Percentiles rank a stretch among this genome's conserved stretches.
These are phyloP conservation scores for Fraxinus pennsylvanica DNA, from an alignment of 257 asterid species.

Conservation along the genomic window DNA sequence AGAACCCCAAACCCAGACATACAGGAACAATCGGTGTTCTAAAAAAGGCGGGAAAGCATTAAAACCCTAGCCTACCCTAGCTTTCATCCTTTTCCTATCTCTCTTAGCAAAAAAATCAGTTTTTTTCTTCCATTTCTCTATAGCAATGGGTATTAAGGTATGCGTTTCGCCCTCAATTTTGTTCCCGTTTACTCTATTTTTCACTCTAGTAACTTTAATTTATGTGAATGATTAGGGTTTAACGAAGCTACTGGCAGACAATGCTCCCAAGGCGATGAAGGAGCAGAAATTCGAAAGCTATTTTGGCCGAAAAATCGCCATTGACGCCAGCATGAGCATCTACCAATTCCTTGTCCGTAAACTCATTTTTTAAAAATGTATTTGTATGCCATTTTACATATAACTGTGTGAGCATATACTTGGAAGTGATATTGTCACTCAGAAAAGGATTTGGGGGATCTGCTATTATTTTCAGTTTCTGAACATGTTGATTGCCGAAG, in stretches of 20 bases:
- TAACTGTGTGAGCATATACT: not conserved
- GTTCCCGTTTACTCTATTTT: not conserved
- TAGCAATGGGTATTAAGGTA: constrained; percentile 24
- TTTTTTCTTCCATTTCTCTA: not conserved
- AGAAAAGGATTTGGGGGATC: not conserved
- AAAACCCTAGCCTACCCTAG: constrained; percentile 26
- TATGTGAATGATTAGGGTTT: constrained; percentile 59
- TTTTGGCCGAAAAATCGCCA: constrained; percentile 93
- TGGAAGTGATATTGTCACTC: constrained; percentile 12
- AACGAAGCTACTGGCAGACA: constrained; percentile 91
- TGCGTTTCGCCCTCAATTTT: not conserved
- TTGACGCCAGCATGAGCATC: constrained; percentile 99
- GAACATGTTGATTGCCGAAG: not conserved
- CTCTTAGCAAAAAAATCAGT: not conserved
- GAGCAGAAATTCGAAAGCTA: constrained; percentile 96
- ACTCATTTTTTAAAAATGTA: constrained; percentile 5
- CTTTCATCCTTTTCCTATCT: not conserved
- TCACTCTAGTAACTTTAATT: not conserved
- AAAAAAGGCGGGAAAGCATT: constrained; percentile 44
- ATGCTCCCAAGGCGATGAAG: constrained; percentile 87
- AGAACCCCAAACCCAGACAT: not conserved
- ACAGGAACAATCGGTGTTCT: constrained; percentile 5
- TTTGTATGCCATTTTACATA: constrained; percentile 8
- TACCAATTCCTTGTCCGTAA: constrained; percentile 83
- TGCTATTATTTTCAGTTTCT: constrained; percentile 1